These are phyloP conservation scores for Marasmius fiardii DNA, from an alignment of 1,284 basidiomycete genomes.

Conservation along the genomic window DNA sequence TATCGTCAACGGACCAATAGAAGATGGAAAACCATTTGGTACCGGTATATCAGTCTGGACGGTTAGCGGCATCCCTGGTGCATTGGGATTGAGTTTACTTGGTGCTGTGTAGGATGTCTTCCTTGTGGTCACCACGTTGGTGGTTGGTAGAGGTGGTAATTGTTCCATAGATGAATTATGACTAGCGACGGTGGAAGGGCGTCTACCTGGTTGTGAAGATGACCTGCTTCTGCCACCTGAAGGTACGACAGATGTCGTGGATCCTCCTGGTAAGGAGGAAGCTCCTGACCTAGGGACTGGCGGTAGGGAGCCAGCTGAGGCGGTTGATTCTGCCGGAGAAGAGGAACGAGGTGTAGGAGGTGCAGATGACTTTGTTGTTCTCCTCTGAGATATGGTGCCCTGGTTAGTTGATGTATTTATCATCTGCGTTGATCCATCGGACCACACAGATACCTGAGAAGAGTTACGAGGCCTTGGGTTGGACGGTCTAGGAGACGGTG, in stretches of 20 bases:
- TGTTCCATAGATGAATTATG: slow-evolving; percentile 45
- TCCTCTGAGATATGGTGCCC: slow-evolving; percentile 68
- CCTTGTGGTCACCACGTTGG: slow-evolving; percentile 39
- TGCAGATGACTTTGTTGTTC: slow-evolving; percentile 55
- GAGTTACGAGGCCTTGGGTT: slow-evolving; percentile 49
- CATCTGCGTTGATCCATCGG: slow-evolving; percentile 39
- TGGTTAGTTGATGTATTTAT: slow-evolving; percentile 59
- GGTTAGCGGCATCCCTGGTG: slow-evolving; percentile 39
- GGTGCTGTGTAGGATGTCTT: slow-evolving; percentile 63
- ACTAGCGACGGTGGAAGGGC: slow-evolving; percentile 51
- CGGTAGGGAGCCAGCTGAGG: slow-evolving; percentile 38
- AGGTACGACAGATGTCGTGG: slow-evolving; percentile 19
- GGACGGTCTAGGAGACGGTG: slow-evolving; percentile 40
- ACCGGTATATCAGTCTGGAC: slow-evolving; percentile 51
- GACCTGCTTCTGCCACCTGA: slow-evolving; percentile 48
- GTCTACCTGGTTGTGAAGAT: slow-evolving; percentile 65
- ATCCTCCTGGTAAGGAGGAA: slow-evolving; percentile 36
- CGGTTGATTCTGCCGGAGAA: slow-evolving; percentile 57
- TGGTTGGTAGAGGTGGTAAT: slow-evolving; percentile 47
- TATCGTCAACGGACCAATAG: slow-evolving; percentile 6
- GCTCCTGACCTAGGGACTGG: slow-evolving; percentile 36
- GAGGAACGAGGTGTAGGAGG: slow-evolving; percentile 54
- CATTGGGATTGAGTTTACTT: slow-evolving; percentile 40
- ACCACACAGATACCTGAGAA: slow-evolving; percentile 44
- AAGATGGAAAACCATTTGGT: slow-evolving; percentile 21